Conservation (phyloP, 805 yeast genomes). For the Saturnispora gosingensis region DNA sequence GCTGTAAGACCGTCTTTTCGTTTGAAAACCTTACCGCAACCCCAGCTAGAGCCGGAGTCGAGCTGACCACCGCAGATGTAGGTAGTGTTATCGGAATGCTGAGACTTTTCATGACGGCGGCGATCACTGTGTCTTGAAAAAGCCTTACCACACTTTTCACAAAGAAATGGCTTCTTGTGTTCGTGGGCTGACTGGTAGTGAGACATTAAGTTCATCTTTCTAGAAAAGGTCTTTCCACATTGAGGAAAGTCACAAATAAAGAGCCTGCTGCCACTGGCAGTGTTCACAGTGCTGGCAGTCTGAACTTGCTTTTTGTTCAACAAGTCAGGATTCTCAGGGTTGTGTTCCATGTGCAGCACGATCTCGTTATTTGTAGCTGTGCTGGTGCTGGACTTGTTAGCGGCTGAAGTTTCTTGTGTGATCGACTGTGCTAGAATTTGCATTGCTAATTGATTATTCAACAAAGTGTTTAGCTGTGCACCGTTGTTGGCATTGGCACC, state of each 20-base stretch:
- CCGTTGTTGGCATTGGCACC: not conserved
- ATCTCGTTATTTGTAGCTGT: not conserved
- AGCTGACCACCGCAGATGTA: slow-evolving; percentile 25
- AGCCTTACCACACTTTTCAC: slow-evolving; percentile 21
- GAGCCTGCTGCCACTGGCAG: slow-evolving; percentile 6
- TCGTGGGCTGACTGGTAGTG: slow-evolving; percentile 28
- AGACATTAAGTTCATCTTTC: slow-evolving; percentile 28
- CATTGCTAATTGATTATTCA: slow-evolving; percentile 4
- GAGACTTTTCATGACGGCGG: slow-evolving; percentile 28
- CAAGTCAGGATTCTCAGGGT: not conserved
- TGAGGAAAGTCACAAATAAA: slow-evolving; percentile 21
- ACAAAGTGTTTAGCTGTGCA: not conserved
- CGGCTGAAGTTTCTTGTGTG: not conserved
- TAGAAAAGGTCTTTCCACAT: slow-evolving; percentile 26
- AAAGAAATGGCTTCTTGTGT: slow-evolving; percentile 26
- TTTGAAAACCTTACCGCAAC: slow-evolving; percentile 29
- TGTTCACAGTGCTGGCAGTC: not conserved
- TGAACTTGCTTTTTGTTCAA: not conserved
- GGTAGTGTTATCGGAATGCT: slow-evolving; percentile 20
- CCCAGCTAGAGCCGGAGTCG: slow-evolving; percentile 26
- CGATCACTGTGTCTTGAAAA: slow-evolving; percentile 30
- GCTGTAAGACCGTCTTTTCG: slow-evolving; percentile 30
- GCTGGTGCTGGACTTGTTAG: not conserved
- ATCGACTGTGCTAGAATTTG: slow-evolving; percentile 6
- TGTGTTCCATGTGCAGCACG: not conserved